Base-by-base conservation (phyloP, 495 filamentous ascomycete species). In the Tuber melanosporum region DNA sequence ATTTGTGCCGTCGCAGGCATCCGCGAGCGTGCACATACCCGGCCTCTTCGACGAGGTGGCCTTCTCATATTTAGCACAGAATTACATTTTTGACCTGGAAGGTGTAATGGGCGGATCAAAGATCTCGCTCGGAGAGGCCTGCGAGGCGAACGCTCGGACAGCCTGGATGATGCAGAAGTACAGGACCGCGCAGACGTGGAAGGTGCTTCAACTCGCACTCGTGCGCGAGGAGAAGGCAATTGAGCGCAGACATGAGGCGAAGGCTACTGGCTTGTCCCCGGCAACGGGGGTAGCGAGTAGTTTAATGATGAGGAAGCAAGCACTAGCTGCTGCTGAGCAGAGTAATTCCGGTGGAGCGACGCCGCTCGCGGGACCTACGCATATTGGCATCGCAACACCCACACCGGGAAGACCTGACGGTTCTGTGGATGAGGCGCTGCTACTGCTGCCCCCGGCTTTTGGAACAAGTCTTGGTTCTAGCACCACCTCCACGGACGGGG, bases 401-500 rank as follows among this genome's bases (percentile, higher is more conserved):
- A 76, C 49, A 20, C 76, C 52, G 73, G 72, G 57, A 26, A 46
- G 73, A 15, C 32, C 46, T 20, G 57, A 43, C 22, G 42, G 32
- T 5, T 26, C 57, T 15, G 66, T 73, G 12, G 76, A 82, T 26
- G 80, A 77, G 20, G 71, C 39, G 22, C 17, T 82, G 10, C 52
- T 76, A 14, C 69, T 83, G 20, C 82, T 82, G 14, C 82, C 82
- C 19, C 41, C 72, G 22, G 71, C 49, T 20, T 83, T 83, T 72
- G 82, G 82, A 39, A 77, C 74, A n/a, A 79, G 76, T 52, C 76
- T 78, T 43, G 66, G 76, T 47, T 77, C 73, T 2, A 82, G 79
- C 15, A 83, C 82, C n/a, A 75, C 76, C 26, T 79, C 76, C 5
- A 83, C 82, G 5, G 82, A 83, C 72, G 82, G 82, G 14, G 82